These are phyloP conservation scores for Nakazawaea anatomiae DNA, from an alignment of 805 yeast species.

Conservation along the genomic window DNA sequence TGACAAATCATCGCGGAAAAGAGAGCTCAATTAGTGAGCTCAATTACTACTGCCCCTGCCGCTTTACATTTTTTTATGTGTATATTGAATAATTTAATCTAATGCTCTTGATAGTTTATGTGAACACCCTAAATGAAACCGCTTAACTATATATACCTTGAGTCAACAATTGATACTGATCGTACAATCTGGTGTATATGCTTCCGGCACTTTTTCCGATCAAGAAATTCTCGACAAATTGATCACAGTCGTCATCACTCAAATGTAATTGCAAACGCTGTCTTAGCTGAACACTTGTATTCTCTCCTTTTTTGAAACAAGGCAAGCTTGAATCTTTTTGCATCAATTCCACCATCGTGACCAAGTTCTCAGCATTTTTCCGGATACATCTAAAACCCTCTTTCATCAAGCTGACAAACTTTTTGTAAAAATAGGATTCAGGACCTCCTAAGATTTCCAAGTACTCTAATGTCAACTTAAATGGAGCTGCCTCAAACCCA, in stretches of 20 bases:
- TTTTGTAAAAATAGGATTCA: slow-evolving; percentile 51
- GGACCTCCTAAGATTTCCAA: slow-evolving; percentile 83
- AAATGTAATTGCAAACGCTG: slow-evolving; percentile 81
- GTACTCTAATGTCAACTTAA: slow-evolving; percentile 86
- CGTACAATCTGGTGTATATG: slow-evolving; percentile 86
- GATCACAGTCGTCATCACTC: slow-evolving; percentile 64
- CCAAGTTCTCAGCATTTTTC: slow-evolving; percentile 63
- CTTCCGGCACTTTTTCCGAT: slow-evolving; percentile 83
- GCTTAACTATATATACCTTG: slow-evolving; percentile 82
- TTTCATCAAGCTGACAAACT: slow-evolving; percentile 60
- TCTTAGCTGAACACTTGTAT: slow-evolving; percentile 69
- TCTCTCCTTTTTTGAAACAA: slow-evolving; percentile 84
- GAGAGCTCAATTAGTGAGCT: too few species aligned
- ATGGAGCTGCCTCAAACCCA: slow-evolving; percentile 97
- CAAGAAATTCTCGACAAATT: slow-evolving; percentile 69
- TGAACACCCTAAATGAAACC: too few species aligned
- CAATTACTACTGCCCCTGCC: too few species aligned
- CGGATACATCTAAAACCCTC: slow-evolving; percentile 72
- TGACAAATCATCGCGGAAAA: too few species aligned
- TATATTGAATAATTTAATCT: too few species aligned
- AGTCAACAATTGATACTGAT: slow-evolving; percentile 89
- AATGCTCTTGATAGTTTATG: too few species aligned
- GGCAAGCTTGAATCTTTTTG: slow-evolving; percentile 86
- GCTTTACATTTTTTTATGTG: too few species aligned
- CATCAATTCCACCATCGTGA: slow-evolving; percentile 89